Conservation (phyloP, 345 rosid genomes). For the Bruguiera sexangula region DNA sequence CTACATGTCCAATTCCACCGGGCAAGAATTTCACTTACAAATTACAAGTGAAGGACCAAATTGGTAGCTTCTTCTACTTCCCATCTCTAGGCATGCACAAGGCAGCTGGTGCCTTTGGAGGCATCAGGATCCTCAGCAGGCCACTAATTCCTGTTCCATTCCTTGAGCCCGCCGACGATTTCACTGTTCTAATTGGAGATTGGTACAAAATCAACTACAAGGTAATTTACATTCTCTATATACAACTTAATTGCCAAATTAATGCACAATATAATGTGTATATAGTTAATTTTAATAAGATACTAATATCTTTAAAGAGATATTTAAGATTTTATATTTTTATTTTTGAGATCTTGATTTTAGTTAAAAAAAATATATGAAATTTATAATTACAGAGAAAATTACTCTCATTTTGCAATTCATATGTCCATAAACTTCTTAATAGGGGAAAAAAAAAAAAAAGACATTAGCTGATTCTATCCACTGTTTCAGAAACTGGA, state of each 20-base stretch:
- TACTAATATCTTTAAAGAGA: too few relatives aligned
- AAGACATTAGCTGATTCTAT: neutral
- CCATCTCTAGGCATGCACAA: constrained; percentile 63
- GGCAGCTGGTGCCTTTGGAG: constrained; percentile 89
- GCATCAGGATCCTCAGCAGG: constrained; percentile 54
- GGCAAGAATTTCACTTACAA: constrained; percentile 77
- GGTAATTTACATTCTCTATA: constrained; percentile 28
- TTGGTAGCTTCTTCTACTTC: constrained; percentile 69
- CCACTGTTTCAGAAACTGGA: constrained; percentile 15
- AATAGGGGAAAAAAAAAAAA: too few relatives aligned
- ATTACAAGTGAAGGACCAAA: constrained; percentile 88
- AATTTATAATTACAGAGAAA: too few relatives aligned
- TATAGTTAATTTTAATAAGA: neutral
- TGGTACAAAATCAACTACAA: constrained; percentile 77
- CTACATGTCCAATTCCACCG: constrained; percentile 83
- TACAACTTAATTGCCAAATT: too few relatives aligned
- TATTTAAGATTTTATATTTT: too few relatives aligned
- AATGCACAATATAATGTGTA: too few relatives aligned
- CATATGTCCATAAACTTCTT: too few relatives aligned
- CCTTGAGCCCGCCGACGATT: constrained; percentile 55
- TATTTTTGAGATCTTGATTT: too few relatives aligned
- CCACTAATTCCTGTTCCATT: constrained; percentile 73
- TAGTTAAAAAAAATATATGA: too few relatives aligned
- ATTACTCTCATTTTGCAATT: too few relatives aligned
- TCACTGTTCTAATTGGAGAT: constrained; percentile 78